Evolutionary conservation across 768 basidiomycete genomes (phyloP).

Genomic region (Rhizopogon roseolus): DNA sequence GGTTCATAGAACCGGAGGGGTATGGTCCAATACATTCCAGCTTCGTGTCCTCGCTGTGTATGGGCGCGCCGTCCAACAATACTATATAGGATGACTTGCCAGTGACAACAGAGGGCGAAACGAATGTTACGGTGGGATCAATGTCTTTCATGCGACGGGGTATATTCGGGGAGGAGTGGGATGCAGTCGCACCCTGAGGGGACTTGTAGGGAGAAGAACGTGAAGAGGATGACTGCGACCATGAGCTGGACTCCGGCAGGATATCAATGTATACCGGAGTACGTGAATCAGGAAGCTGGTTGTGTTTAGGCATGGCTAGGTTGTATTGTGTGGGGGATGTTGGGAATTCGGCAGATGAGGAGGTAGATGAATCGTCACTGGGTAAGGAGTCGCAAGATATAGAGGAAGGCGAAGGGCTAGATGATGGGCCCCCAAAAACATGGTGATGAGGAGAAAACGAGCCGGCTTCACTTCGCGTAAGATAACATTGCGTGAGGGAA

Average conservation of each 20-base stretch:
- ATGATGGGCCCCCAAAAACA: conserved; percentile 8
- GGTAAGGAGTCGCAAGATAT: conserved; percentile 17
- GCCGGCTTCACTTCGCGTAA: conserved; percentile 18
- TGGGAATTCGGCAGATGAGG: conserved; percentile 16
- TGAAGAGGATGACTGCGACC: not conserved
- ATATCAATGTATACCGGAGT: conserved; percentile 32
- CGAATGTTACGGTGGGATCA: conserved; percentile 64
- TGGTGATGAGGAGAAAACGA: conserved; percentile 12
- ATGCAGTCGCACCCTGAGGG: not conserved
- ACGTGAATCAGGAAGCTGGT: conserved; percentile 17
- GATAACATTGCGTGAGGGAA: conserved; percentile 30
- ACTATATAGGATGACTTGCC: conserved; percentile 57
- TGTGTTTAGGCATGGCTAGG: conserved; percentile 17
- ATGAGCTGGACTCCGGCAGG: conserved; percentile 14
- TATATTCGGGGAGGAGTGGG: conserved; percentile 14
- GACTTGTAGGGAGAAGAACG: not conserved
- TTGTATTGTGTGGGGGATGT: conserved; percentile 6
- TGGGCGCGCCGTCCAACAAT: conserved; percentile 39
- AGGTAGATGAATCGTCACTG: conserved; percentile 14
- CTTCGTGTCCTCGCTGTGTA: conserved; percentile 47
- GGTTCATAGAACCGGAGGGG: conserved; percentile 21
- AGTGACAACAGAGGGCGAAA: conserved; percentile 40
- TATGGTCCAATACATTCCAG: conserved; percentile 29
- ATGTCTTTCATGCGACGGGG: conserved; percentile 55
- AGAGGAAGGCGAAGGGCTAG: conserved; percentile 14